Evolutionary conservation across 306 rosid genomes (phyloP).

Genomic region (Argentina anserina): DNA sequence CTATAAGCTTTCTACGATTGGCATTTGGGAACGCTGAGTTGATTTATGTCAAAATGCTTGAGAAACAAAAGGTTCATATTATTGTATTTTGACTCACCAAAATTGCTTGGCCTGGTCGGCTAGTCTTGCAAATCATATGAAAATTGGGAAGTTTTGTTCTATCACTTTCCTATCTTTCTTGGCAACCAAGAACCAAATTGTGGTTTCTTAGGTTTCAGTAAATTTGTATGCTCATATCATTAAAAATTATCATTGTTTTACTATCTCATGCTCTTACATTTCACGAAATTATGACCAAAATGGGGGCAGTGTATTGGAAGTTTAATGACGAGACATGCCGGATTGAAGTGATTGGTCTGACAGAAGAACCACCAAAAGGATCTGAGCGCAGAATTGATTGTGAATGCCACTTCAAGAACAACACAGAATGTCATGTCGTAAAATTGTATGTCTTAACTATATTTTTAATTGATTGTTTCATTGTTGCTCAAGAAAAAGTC

Average conservation of each 20-base stretch:
- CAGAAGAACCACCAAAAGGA: slow-evolving; percentile 1
- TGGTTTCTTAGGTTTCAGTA: not conserved
- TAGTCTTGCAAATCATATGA: not conserved
- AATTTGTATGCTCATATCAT: not conserved
- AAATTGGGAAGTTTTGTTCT: not conserved
- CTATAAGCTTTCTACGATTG: slow-evolving; percentile 1
- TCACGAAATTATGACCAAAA: slow-evolving; percentile 1
- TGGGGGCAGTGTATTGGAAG: slow-evolving; percentile 13
- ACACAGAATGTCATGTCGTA: slow-evolving; percentile 10
- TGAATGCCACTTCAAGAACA: slow-evolving; percentile 3
- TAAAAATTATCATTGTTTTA: not conserved
- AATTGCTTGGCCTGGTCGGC: not conserved
- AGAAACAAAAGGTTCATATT: not conserved
- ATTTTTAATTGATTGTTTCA: not conserved
- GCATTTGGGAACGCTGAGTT: not conserved
- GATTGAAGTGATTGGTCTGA: slow-evolving; percentile 4
- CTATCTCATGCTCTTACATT: not conserved
- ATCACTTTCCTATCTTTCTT: not conserved
- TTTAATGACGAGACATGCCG: not conserved
- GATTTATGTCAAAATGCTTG: slow-evolving; percentile 2
- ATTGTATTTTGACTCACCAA: not conserved
- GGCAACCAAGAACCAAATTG: not conserved
- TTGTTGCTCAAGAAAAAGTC: not conserved
- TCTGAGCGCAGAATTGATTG: not conserved
- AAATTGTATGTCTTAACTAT: not conserved